Conservation (phyloP, 164 flowering plant species). For the Macadamia integrifolia region DNA sequence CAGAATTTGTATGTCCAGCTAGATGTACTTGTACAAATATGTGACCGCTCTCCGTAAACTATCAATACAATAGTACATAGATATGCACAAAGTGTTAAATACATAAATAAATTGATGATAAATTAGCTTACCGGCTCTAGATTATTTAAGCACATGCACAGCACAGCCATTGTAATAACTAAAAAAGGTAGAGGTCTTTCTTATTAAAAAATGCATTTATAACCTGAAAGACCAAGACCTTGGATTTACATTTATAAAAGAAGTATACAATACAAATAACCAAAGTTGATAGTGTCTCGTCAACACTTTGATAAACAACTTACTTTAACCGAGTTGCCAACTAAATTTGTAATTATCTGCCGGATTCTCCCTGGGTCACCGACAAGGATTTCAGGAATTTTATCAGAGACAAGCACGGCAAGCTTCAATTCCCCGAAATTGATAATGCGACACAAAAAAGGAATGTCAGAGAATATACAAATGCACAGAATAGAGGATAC, state of each 20-base stretch:
- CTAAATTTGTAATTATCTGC: constrained; percentile 86
- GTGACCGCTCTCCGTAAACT: constrained; percentile 90
- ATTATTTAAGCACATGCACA: too few relatives aligned
- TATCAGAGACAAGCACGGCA: constrained; percentile 83
- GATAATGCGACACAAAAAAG: constrained; percentile 15
- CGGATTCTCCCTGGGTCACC: constrained; percentile 97
- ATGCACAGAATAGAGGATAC: background rate
- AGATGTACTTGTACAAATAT: constrained; percentile 86
- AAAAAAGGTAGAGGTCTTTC: too few relatives aligned
- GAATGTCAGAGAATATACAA: background rate
- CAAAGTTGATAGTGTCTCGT: background rate
- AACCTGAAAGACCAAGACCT: background rate
- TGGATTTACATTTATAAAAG: background rate
- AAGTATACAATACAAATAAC: too few relatives aligned
- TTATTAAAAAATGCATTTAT: background rate
- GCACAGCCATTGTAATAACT: too few relatives aligned
- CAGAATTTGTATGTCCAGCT: constrained; percentile 39
- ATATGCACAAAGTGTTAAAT: background rate
- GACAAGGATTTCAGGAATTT: constrained; percentile 73
- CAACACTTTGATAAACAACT: constrained; percentile 17
- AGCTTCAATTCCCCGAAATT: constrained; percentile 45
- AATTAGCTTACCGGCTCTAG: too few relatives aligned
- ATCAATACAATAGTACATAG: constrained; percentile 18
- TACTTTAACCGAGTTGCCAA: constrained; percentile 91
- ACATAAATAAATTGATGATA: background rate